Conservation (phyloP, 345 rosid genomes). For the Heritiera littoralis region DNA sequence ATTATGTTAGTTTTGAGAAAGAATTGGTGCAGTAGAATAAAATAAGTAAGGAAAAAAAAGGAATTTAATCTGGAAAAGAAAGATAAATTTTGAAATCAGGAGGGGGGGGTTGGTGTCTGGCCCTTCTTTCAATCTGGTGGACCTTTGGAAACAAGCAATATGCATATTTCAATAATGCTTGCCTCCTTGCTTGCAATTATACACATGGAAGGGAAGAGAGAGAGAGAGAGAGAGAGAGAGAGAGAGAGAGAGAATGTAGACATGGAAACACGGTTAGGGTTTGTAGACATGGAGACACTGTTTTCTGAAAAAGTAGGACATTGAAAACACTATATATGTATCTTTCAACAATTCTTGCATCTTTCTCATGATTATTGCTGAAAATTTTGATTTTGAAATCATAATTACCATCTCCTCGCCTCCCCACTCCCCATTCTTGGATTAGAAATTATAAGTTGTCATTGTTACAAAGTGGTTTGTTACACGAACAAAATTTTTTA, state of each 20-base stretch:
- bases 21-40: neutral
- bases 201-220: neutral
- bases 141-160: neutral
- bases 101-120: neutral
- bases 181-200: neutral
- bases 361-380: neutral
- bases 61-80: neutral
- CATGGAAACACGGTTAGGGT: conserved; percentile 15
- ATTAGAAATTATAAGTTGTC: neutral
- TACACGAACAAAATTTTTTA: conserved; percentile 18
- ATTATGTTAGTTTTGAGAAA: neutral
- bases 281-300: conserved; percentile 9
- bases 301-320: conserved; percentile 1
- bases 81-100: neutral
- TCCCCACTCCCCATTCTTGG: neutral
- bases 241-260: neutral
- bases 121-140: neutral
- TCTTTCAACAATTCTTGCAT: neutral
- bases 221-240: no score
- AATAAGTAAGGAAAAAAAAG: no score
- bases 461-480: neutral
- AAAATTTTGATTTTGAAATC: neutral
- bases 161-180: neutral
- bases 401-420: neutral
- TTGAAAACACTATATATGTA: neutral